Evolutionary conservation across 768 basidiomycete genomes (phyloP), one percentile per base, ranked within the genome.

Genomic region (Lactarius indigo): DNA sequence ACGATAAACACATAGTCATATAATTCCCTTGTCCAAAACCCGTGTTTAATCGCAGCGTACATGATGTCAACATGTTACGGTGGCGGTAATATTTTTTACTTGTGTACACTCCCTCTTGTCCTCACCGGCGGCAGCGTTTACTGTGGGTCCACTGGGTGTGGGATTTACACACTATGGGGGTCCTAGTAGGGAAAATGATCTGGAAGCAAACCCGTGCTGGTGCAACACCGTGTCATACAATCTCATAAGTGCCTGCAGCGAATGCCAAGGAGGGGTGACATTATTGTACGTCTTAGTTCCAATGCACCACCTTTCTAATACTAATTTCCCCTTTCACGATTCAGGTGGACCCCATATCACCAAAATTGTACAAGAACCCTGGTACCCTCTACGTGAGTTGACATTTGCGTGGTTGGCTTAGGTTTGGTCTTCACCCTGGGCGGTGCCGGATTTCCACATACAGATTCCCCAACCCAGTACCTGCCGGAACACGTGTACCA

Each of bases 391-490:
- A 28, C 28, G 28, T 56, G 55, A 31, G 55, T 56, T 28, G 55
- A 56, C 44, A 28, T 6, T 8, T 18, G 12, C 17, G 17, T 20
- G 5, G 23, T 4, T 56, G n/a, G 44, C 44, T 23, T 47, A 47
- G 9, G 37, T 15, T 15, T 2, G 37, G 13, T 23, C 50, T 26
- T 52, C 9, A 9, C 28, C 54, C 55, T 56, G 55, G 31, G 28
- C 55, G 28, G 2, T 37, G 35, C 35, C 28, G 55, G 18, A 7
- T 56, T 2, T 17, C 18, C 28, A 17, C 30, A n/a, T n/a, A 1
- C 50, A 67, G 66, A 9, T 67, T 67, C 33, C 57, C 66, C 13
- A 59, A 59, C 7, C 39, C 57, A 18, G 39, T 67, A 15, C 66
- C 66, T 23, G 20, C 31, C 1, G 66, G 66, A 54, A 67, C 61